Base-by-base conservation (phyloP, 2,329 filamentous ascomycete species). In the Pseudocercospora fuligena region DNA sequence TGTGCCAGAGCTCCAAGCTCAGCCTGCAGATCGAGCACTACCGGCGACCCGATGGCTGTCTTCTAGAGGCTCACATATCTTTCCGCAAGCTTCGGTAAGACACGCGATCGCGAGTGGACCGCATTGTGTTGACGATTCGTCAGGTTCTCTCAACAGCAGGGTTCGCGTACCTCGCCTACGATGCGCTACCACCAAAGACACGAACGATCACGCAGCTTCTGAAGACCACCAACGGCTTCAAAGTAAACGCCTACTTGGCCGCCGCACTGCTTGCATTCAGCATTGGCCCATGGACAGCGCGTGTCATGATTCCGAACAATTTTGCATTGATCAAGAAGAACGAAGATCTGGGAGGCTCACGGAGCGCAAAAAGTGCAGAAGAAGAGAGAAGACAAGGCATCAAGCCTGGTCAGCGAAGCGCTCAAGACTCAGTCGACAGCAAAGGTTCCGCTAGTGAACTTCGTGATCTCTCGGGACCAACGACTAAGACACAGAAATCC, bases 401-500 rank as follows among this genome's bases (percentile, higher is more conserved):
- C 12, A 46, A 65, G 36, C 61, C 69, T 21, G 71, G 70, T 6
- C 46, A 69, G 51, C 66, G 67, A 14, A 73, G 63, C 31, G 73
- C 72, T 4, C 64, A 73, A 54, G 73, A 73, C 9, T 73, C 73
- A 2, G 69, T 73, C 3, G 64, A 72, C 47, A 69, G 72, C 11
- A 70, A 68, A 31, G 63, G 66, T 7, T 66, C 68, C 19, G 68
- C 29, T 29, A 61, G 66, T 29, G 60, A 76, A 63, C 69, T 69
- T 16, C 68, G 43, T 2, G 73, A 76, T 65, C 14, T 73, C 47
- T 75, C 69, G 59, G 68, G 61, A 12, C 72, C 73, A 46, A 68
- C 76, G 51, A 73, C 73, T 19, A 72, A 75, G 63, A 78, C 74
- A 7, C 76, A 65, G 16, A 75, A 78, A 59, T 76, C 76, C n/a